Conservation (phyloP, 2,329 filamentous ascomycete species). For the Hymenoscyphus occultus region DNA sequence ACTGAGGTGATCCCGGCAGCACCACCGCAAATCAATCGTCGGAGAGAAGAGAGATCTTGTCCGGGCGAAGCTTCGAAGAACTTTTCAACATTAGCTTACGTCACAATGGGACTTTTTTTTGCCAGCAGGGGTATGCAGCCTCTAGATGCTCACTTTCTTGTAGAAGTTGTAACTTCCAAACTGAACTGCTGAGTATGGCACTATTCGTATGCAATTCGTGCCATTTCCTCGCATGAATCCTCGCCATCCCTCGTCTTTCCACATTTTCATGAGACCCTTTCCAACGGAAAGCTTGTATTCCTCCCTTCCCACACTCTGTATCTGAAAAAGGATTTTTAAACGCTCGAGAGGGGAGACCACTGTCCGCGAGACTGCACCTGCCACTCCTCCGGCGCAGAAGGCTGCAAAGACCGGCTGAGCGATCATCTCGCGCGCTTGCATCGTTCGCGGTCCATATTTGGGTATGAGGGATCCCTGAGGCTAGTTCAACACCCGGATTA, state of each 20-base stretch:
- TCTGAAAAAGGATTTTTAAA: slow-evolving; percentile 95
- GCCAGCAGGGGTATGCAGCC: neutral
- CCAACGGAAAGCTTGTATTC: slow-evolving; percentile 92
- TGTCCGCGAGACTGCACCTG: slow-evolving; percentile 94
- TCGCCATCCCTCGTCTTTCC: slow-evolving; percentile 92
- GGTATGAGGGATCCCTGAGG: slow-evolving; percentile 15
- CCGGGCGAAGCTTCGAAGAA: slow-evolving; percentile 77
- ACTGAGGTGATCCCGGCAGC: slow-evolving; percentile 94
- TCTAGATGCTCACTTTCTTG: slow-evolving; percentile 65
- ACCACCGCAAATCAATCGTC: slow-evolving; percentile 84
- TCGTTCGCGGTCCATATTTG: slow-evolving; percentile 33
- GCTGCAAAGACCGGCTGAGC: slow-evolving; percentile 85
- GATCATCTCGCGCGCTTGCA: slow-evolving; percentile 47
- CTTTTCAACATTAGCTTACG: slow-evolving; percentile 35
- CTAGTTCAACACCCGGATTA: slow-evolving; percentile 11
- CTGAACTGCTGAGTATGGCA: slow-evolving; percentile 96
- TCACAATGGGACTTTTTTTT: neutral
- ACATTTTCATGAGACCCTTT: slow-evolving; percentile 91
- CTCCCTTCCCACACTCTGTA: slow-evolving; percentile 84
- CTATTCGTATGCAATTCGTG: slow-evolving; percentile 96
- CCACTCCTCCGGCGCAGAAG: slow-evolving; percentile 90
- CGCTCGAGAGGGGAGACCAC: slow-evolving; percentile 95
- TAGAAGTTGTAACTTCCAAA: slow-evolving; percentile 99
- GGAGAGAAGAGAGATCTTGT: slow-evolving; percentile 67
- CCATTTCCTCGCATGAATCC: slow-evolving; percentile 98